Evolutionary conservation across 768 basidiomycete genomes (phyloP).

Genomic region (Mycena capillaripes): DNA sequence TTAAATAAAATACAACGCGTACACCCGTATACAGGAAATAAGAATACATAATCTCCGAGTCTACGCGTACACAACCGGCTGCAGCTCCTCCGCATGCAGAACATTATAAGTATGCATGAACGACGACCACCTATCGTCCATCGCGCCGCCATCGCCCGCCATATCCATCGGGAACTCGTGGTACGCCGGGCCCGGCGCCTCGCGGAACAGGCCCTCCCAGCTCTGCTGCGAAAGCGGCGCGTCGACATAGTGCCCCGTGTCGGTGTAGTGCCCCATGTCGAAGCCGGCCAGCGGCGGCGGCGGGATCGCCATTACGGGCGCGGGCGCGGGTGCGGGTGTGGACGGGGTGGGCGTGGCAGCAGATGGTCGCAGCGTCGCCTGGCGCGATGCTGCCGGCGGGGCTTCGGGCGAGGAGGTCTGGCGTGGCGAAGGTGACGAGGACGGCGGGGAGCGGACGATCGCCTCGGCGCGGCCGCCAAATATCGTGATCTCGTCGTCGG

Average conservation of each 20-base stretch:
- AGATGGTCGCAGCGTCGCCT: conserved; percentile 10
- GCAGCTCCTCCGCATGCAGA: conserved; percentile 9
- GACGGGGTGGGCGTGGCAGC: background rate
- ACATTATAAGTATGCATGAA: conserved; percentile 46
- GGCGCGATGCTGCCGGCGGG: background rate
- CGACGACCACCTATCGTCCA: conserved; percentile 57
- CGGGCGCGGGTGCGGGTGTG: background rate
- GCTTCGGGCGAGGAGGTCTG: conserved; percentile 10
- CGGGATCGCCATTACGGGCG: conserved; percentile 16
- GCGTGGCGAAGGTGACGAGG: background rate
- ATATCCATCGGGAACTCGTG: conserved; percentile 17
- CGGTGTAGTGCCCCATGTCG: conserved; percentile 7
- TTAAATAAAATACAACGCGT: background rate
- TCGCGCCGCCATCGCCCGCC: conserved; percentile 36
- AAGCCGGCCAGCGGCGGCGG: conserved; percentile 28
- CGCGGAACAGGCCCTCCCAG: conserved; percentile 56
- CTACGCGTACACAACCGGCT: conserved; percentile 10
- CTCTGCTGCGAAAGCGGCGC: conserved; percentile 34
- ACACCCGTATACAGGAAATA: background rate
- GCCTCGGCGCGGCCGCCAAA: conserved; percentile 51
- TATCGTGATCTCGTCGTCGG: conserved; percentile 52
- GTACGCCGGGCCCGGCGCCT: conserved; percentile 47
- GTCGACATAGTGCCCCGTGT: no score
- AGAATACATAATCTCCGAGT: background rate
- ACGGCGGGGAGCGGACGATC: conserved; percentile 35